Evolutionary conservation across 2,329 filamentous ascomycete genomes (phyloP).

Genomic region (Fusarium abutilonis): DNA sequence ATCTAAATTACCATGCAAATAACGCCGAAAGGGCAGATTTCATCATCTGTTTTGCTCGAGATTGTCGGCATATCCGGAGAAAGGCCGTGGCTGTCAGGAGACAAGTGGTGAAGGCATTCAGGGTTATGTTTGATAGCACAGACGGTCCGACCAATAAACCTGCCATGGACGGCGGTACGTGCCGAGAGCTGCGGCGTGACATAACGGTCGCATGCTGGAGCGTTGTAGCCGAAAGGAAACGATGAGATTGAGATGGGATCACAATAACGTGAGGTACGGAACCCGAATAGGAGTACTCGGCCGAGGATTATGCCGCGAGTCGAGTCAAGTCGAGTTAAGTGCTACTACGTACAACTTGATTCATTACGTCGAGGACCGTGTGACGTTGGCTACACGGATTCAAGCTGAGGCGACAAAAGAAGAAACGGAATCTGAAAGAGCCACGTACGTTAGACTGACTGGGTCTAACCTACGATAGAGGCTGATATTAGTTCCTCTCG

Average conservation of each 20-base stretch:
- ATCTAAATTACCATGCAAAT: slow-evolving; percentile 16
- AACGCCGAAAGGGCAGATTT: slow-evolving; percentile 25
- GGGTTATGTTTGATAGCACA: slow-evolving; percentile 14
- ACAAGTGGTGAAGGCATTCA: slow-evolving; percentile 28
- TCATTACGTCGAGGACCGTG: neutral
- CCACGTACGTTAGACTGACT: slow-evolving; percentile 1
- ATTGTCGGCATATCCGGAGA: slow-evolving; percentile 14
- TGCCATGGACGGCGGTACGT: slow-evolving; percentile 6
- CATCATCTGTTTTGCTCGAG: slow-evolving; percentile 20
- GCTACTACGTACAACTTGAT: neutral
- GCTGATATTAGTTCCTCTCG: slow-evolving; percentile 9
- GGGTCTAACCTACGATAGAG: slow-evolving; percentile 2
- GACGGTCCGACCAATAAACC: slow-evolving; percentile 10
- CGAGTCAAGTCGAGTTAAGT: neutral
- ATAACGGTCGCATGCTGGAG: neutral
- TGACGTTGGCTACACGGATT: slow-evolving; percentile 2
- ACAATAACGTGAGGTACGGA: slow-evolving; percentile 12
- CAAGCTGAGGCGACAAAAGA: neutral
- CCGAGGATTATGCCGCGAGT: slow-evolving; percentile 14
- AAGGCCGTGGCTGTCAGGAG: slow-evolving; percentile 32
- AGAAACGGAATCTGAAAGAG: neutral
- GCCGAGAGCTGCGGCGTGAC: neutral
- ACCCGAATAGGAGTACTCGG: slow-evolving; percentile 11
- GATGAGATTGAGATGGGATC: slow-evolving; percentile 5
- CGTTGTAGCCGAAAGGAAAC: slow-evolving; percentile 23